Percentiles rank a stretch among this genome's conserved stretches.
phyloP scores from a whole-genome alignment of 169 alveolate genomes.

The Plasmodium yoelii region DNA sequence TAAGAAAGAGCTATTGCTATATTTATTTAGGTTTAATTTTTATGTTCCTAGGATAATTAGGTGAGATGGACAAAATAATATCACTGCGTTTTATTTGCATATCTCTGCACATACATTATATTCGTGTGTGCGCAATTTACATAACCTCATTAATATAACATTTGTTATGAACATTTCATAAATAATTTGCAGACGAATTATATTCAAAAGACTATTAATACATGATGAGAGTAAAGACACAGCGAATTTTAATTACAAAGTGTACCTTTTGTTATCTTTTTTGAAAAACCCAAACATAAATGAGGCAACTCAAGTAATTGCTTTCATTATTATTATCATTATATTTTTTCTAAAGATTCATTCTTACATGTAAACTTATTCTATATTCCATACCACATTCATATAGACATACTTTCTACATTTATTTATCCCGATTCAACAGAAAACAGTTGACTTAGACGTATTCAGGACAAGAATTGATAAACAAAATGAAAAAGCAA shows the following conservation, averaged over 20 bases:
- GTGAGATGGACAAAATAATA: conserved; percentile 18
- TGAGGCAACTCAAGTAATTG: conserved; percentile 56
- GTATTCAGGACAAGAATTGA: conserved; percentile 68
- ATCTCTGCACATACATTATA: background rate
- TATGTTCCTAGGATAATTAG: conserved; percentile 50
- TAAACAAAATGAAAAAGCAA: conserved; percentile 52
- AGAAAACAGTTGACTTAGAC: conserved; percentile 61
- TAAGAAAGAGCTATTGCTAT: conserved; percentile 34
- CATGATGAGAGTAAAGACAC: conserved; percentile 34
- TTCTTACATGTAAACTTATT: too few relatives aligned
- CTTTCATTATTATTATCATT: background rate
- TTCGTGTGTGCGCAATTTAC: background rate
- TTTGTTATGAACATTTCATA: background rate
- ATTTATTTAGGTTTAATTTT: conserved; percentile 35
- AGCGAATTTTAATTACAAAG: conserved; percentile 38
- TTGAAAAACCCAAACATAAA: conserved; percentile 50
- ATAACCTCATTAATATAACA: background rate
- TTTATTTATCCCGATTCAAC: background rate
- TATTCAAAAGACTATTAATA: conserved; percentile 55
- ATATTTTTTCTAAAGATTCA: too few relatives aligned
- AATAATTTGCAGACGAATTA: conserved; percentile 30
- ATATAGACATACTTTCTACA: background rate
- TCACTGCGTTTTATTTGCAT: background rate
- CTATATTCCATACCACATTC: background rate
- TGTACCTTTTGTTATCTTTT: conserved; percentile 63